Conservation (phyloP, 2,329 filamentous ascomycete species). For the Alternaria arborescens region DNA sequence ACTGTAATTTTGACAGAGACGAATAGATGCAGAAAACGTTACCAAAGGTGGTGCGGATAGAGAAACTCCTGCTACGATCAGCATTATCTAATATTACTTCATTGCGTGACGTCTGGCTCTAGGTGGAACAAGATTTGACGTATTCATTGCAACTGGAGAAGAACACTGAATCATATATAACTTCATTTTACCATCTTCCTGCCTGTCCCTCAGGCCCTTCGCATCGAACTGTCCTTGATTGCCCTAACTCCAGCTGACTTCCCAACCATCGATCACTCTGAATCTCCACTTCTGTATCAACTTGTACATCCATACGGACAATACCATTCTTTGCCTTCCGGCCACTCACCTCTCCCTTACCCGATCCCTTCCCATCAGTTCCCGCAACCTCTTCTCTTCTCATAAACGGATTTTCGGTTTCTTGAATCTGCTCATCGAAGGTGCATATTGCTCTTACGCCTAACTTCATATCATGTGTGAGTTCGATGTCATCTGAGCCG, state of each 20-base stretch:
- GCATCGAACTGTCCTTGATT: conserved; percentile 15
- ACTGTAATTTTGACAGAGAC: not conserved
- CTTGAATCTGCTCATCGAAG: conserved; percentile 10
- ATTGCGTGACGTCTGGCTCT: not conserved
- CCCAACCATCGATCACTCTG: conserved; percentile 31
- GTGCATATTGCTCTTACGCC: conserved; percentile 16
- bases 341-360: not conserved
- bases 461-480: conserved; percentile 22
- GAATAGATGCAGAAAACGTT: not conserved
- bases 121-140: not conserved
- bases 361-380: conserved; percentile 29
- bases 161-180: not conserved
- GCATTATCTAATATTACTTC: not conserved
- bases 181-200: not conserved
- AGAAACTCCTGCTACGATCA: not conserved
- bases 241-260: conserved; percentile 3
- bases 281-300: conserved; percentile 42
- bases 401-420: conserved; percentile 18
- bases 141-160: not conserved
- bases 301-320: conserved; percentile 28
- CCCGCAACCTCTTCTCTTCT: conserved; percentile 21
- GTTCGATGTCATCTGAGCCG: conserved; percentile 34
- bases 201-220: conserved; percentile 15
- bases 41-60: not conserved
- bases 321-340: conserved; percentile 21